Evolutionary conservation across 176 grass and related monocot genomes (phyloP).

Genomic region (Canna indica): DNA sequence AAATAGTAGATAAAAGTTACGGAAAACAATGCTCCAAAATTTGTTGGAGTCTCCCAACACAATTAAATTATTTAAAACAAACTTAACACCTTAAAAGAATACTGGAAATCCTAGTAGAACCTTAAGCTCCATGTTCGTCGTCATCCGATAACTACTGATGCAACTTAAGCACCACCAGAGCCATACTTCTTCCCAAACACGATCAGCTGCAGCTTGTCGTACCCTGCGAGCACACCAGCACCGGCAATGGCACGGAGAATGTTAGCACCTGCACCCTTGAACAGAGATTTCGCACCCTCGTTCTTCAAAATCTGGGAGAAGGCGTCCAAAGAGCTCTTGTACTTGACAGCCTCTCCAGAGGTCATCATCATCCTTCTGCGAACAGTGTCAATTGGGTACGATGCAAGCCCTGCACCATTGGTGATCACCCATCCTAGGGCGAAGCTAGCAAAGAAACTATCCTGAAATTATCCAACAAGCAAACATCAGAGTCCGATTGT

Average conservation of each 20-base stretch:
- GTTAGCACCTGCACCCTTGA: conserved; percentile 11
- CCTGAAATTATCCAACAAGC: conserved; percentile 4
- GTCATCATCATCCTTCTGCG: conserved; percentile 16
- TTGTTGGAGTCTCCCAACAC: neutral
- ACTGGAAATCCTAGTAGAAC: neutral
- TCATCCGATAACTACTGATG: no score
- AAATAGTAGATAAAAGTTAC: neutral
- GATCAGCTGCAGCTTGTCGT: conserved; percentile 1
- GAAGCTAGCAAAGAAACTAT: conserved; percentile 16
- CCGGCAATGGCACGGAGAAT: conserved; percentile 7
- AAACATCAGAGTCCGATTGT: neutral
- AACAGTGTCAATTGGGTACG: neutral
- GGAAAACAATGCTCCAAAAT: neutral
- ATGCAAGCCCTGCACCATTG: conserved; percentile 4
- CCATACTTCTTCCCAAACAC: conserved; percentile 12
- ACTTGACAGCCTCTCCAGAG: conserved; percentile 1
- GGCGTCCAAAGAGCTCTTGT: conserved; percentile 6
- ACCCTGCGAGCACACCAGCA: neutral
- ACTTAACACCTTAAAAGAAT: neutral
- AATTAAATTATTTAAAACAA: neutral
- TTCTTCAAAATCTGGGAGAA: conserved; percentile 9
- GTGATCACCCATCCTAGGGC: conserved; percentile 1
- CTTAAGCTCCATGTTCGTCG: neutral
- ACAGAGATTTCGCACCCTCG: neutral
- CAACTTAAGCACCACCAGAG: neutral